Percentiles rank a stretch among this genome's conserved stretches.
Evolutionary conservation across 106 monocot species (phyloP).

Genomic region (Dendrobium catenatum): DNA sequence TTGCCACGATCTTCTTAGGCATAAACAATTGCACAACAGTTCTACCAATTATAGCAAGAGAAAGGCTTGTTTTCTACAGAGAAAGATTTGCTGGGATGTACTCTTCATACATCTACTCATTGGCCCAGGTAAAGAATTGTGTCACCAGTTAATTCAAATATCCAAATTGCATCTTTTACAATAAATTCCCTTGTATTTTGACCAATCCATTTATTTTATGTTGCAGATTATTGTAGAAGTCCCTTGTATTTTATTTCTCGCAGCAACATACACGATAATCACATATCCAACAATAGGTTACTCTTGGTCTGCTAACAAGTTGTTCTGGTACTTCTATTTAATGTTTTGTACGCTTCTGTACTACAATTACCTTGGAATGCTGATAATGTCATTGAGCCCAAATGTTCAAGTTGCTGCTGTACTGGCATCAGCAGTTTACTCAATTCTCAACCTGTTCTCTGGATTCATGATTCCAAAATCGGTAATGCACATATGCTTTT

Average conservation of each 20-base stretch:
- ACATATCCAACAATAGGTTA: conserved; percentile 22
- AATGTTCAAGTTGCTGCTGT: conserved; percentile 9
- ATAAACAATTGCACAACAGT: conserved; percentile 35
- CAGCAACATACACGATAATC: conserved; percentile 2
- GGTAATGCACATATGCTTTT: background rate
- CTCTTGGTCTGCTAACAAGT: conserved; percentile 11
- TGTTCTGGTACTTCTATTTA: conserved; percentile 17
- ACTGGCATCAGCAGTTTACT: conserved; percentile 11
- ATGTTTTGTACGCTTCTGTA: conserved; percentile 15
- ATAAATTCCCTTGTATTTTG: background rate
- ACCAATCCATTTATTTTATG: background rate
- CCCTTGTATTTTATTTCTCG: conserved; percentile 10
- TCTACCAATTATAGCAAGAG: conserved; percentile 34
- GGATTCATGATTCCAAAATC: conserved; percentile 13
- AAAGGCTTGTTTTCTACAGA: conserved; percentile 37
- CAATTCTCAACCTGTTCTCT: conserved; percentile 14
- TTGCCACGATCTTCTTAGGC: conserved; percentile 25
- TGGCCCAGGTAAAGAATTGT: conserved; percentile 4
- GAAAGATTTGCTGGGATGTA: conserved; percentile 65
- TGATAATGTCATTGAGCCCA: conserved; percentile 16
- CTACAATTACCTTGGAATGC: conserved; percentile 24
- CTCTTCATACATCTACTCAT: conserved; percentile 14
- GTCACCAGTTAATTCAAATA: background rate
- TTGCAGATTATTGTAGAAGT: conserved; percentile 11
- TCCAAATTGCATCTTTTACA: background rate